Conservation (phyloP, 2,329 filamentous ascomycete species). For the Aspergillus eucalypticola region DNA sequence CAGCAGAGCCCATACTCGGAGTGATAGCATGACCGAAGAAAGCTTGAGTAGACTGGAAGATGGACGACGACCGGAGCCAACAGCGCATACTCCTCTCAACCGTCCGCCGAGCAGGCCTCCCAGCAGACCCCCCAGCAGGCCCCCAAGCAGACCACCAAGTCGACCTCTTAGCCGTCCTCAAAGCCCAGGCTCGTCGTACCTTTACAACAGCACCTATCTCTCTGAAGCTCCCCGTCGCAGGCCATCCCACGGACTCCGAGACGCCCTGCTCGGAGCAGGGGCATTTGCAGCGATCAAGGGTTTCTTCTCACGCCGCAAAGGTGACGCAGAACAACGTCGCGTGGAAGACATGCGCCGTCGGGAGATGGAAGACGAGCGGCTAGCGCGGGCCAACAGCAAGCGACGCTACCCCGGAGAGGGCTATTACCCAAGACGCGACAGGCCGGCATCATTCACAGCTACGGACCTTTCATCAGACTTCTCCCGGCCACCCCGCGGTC, state of each 20-base stretch:
- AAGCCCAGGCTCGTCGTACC: slow-evolving; percentile 38
- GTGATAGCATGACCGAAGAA: slow-evolving; percentile 44
- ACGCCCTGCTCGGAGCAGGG: slow-evolving; percentile 66
- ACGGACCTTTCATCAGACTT: slow-evolving; percentile 42
- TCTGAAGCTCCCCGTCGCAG: slow-evolving; percentile 36
- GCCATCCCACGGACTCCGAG: slow-evolving; percentile 55
- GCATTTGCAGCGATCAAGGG: slow-evolving; percentile 61
- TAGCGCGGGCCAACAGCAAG: slow-evolving; percentile 56
- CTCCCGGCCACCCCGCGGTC: slow-evolving; percentile 31
- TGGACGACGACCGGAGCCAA: slow-evolving; percentile 53
- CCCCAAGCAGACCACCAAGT: slow-evolving; percentile 33
- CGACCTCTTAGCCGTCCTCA: slow-evolving; percentile 36
- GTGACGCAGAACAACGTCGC: slow-evolving; percentile 59
- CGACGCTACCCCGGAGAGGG: slow-evolving; percentile 73
- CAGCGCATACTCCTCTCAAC: slow-evolving; percentile 33
- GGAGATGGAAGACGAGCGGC: slow-evolving; percentile 54
- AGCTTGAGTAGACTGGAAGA: slow-evolving; percentile 52
- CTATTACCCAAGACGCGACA: slow-evolving; percentile 34
- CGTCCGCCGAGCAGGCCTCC: slow-evolving; percentile 36
- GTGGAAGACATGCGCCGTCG: slow-evolving; percentile 56
- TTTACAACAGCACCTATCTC: slow-evolving; percentile 43
- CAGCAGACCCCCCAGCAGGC: slow-evolving; percentile 32
- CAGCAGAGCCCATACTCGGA: slow-evolving; percentile 52
- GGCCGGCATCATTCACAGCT: slow-evolving; percentile 36
- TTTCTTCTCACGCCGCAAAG: slow-evolving; percentile 61